Percentiles rank a stretch among this genome's conserved stretches.
phyloP scores from a whole-genome alignment of 2,329 filamentous ascomycete species.

The Aspergillus novoparasiticus region DNA sequence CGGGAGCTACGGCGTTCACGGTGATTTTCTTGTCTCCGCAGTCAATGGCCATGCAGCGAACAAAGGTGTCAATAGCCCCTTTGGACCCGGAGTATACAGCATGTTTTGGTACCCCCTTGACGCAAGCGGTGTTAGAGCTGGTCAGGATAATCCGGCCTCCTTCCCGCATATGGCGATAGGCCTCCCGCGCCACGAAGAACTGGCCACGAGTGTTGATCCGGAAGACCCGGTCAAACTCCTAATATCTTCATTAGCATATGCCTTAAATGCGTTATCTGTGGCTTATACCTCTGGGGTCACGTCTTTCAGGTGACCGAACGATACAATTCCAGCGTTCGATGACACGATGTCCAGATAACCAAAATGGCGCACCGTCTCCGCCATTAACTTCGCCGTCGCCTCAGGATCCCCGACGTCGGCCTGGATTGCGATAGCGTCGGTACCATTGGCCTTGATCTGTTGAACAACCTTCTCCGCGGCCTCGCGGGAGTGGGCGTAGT shows the following conservation, averaged over 20 bases:
- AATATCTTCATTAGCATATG: no score
- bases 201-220: constrained; percentile 64
- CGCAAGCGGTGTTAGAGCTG: constrained; percentile 66
- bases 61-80: constrained; percentile 76
- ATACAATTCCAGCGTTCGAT: constrained; percentile 28
- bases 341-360: constrained; percentile 69
- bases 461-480: constrained; percentile 68
- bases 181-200: constrained; percentile 66
- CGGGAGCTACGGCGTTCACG: constrained; percentile 68
- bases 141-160: constrained; percentile 76
- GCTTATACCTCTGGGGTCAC: constrained; percentile 22
- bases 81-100: constrained; percentile 75
- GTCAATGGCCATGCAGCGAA: constrained; percentile 72
- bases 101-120: constrained; percentile 69
- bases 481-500: constrained; percentile 60
- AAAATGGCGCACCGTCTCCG: constrained; percentile 63
- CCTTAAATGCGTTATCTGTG: no score
- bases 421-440: constrained; percentile 65
- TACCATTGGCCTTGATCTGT: constrained; percentile 65
- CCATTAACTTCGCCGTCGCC: constrained; percentile 66
- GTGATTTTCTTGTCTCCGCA: constrained; percentile 68
- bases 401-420: constrained; percentile 68
- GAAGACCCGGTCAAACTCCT: constrained; percentile 56
- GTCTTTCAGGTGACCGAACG: constrained; percentile 47
- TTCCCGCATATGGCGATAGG: constrained; percentile 68